Evolutionary conservation across 1,139 yeast species (phyloP).

Genomic region (Hyphopichia buzzinii): DNA sequence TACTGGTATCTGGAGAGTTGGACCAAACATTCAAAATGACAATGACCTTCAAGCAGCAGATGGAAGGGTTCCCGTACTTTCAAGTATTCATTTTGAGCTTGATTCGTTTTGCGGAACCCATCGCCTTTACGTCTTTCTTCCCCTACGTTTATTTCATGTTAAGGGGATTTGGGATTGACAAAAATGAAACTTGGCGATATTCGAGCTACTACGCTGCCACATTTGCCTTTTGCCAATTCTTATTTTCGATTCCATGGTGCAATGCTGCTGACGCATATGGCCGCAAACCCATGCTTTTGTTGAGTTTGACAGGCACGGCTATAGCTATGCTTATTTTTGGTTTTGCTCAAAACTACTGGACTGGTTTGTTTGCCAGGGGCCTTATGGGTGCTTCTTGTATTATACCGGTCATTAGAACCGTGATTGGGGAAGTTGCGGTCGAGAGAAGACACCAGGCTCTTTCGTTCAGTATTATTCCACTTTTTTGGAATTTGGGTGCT

Average conservation of each 20-base stretch:
- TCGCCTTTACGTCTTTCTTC: conserved; percentile 61
- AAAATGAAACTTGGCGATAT: conserved; percentile 52
- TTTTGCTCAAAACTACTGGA: conserved; percentile 46
- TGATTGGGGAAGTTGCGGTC: conserved; percentile 57
- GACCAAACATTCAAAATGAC: conserved; percentile 1
- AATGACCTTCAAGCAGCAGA: conserved; percentile 3
- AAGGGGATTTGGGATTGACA: conserved; percentile 51
- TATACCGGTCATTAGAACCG: conserved; percentile 58
- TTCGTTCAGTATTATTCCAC: conserved; percentile 59
- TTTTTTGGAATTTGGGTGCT: conserved; percentile 57
- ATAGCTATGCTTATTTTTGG: conserved; percentile 51
- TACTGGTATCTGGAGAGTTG: no score
- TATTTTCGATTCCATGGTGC: conserved; percentile 62
- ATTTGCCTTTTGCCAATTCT: conserved; percentile 53
- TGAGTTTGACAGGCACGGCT: conserved; percentile 52
- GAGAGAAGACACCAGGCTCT: conserved; percentile 59
- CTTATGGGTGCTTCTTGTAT: conserved; percentile 58
- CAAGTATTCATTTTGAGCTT: conserved; percentile 47
- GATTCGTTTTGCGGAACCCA: conserved; percentile 58
- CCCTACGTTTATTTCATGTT: conserved; percentile 68
- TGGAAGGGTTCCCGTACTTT: conserved; percentile 47
- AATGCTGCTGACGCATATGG: conserved; percentile 52
- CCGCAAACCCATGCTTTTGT: conserved; percentile 53
- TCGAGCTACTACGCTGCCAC: conserved; percentile 59
- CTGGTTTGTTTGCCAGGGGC: conserved; percentile 52